Percentiles rank a stretch among this genome's conserved stretches.
Evolutionary conservation across 176 grass and related monocot species (phyloP).

Genomic region (Pontederia crassipes): DNA sequence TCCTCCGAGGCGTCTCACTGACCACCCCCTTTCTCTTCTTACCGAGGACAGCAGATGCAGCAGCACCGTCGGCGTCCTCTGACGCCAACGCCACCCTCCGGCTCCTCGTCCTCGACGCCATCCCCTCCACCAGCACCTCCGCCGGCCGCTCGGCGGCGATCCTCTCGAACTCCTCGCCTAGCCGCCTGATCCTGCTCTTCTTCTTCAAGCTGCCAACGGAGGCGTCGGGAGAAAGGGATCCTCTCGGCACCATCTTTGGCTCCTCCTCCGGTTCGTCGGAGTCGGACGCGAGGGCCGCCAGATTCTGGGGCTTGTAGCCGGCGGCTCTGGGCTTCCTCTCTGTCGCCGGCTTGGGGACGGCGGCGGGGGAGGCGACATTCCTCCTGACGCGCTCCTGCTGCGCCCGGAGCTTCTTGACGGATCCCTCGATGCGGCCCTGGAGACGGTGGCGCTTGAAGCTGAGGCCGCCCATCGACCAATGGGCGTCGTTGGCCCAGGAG

Average conservation of each 20-base stretch:
- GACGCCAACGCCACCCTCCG: neutral
- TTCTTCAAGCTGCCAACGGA: slow-evolving; percentile 15
- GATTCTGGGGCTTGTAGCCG: neutral
- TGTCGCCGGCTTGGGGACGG: slow-evolving; percentile 14
- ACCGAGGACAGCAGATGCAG: neutral
- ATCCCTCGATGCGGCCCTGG: slow-evolving; percentile 85
- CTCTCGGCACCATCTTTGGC: slow-evolving; percentile 5
- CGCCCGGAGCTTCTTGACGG: slow-evolving; percentile 59
- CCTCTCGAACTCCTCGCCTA: slow-evolving; percentile 60
- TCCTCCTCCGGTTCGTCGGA: slow-evolving; percentile 34
- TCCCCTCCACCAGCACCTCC: neutral
- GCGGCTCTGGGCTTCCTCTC: slow-evolving; percentile 20
- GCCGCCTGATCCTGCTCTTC: slow-evolving; percentile 39
- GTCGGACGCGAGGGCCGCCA: slow-evolving; percentile 28
- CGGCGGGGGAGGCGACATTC: slow-evolving; percentile 16
- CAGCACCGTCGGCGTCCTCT: neutral
- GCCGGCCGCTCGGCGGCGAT: slow-evolving; percentile 30
- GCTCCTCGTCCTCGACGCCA: slow-evolving; percentile 4
- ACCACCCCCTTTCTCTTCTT: slow-evolving; percentile 24
- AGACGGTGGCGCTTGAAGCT: slow-evolving; percentile 55
- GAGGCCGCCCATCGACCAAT: slow-evolving; percentile 92
- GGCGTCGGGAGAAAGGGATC: neutral
- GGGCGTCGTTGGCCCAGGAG: slow-evolving; percentile 63
- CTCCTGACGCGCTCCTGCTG: slow-evolving; percentile 2
- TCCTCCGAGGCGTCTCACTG: slow-evolving; percentile 16